These are phyloP conservation scores for Talaromyces verruculosus DNA, from an alignment of 2,329 filamentous ascomycete species.

Conservation along the genomic window DNA sequence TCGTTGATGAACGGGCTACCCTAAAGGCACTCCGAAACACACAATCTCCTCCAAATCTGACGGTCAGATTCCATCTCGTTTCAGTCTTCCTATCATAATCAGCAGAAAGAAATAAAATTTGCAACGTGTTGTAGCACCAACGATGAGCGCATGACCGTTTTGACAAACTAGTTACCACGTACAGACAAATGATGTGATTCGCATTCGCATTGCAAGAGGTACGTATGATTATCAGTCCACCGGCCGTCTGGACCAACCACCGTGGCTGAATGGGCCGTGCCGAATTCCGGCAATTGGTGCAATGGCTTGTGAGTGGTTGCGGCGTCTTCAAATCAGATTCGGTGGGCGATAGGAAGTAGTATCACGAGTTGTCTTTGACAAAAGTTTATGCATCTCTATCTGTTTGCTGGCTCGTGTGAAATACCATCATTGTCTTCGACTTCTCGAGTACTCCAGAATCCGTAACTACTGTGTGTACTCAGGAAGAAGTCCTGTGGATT, in stretches of 20 bases:
- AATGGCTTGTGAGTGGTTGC: conserved; percentile 1
- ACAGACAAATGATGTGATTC: neutral
- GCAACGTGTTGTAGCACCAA: neutral
- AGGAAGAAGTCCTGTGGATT: neutral
- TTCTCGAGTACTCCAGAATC: neutral
- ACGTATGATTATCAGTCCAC: neutral
- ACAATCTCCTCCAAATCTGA: neutral
- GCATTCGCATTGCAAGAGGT: neutral
- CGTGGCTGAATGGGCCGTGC: conserved; percentile 5
- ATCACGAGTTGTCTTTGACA: neutral
- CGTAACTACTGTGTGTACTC: neutral
- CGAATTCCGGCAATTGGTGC: neutral
- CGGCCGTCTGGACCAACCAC: neutral
- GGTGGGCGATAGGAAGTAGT: neutral
- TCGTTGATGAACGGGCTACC: neutral
- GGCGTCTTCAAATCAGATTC: neutral
- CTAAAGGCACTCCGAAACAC: neutral
- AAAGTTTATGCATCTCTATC: neutral
- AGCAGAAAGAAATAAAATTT: neutral
- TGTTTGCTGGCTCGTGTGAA: neutral
- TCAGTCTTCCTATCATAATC: neutral
- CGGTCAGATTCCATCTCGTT: neutral
- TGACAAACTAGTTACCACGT: neutral
- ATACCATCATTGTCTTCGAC: neutral
- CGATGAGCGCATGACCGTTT: conserved; percentile 16